A percentile compares a stretch with the other conserved stretches of the same genome.
Evolutionary conservation across 2,329 filamentous ascomycete genomes (phyloP).

Genomic region (Fusarium pininemorale): DNA sequence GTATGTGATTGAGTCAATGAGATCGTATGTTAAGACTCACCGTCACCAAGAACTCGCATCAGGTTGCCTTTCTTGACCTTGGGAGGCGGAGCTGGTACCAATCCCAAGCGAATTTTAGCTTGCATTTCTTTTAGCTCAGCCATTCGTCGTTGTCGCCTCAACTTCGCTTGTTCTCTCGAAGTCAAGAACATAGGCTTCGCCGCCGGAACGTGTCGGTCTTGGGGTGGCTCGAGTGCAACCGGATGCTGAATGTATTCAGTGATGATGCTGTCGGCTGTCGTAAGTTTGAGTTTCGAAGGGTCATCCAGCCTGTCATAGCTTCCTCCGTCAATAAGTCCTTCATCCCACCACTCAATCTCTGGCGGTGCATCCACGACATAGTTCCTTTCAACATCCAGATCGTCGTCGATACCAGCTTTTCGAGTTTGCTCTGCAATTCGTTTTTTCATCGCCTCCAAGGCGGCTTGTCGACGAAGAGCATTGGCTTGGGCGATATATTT

Average conservation of each 20-base stretch:
- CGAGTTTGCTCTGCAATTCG: conserved; percentile 87
- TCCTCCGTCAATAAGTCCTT: conserved; percentile 79
- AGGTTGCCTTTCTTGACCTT: conserved; percentile 98
- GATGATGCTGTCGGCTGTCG: conserved; percentile 83
- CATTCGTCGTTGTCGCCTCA: conserved; percentile 88
- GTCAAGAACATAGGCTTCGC: conserved; percentile 95
- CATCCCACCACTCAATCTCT: conserved; percentile 97
- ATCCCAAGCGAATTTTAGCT: conserved; percentile 90
- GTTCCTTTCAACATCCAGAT: conserved; percentile 86
- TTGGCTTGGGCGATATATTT: conserved; percentile 97
- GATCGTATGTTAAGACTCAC: conserved; percentile 53
- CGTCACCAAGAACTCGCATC: conserved; percentile 93
- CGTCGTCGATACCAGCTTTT: conserved; percentile 94
- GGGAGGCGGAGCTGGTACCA: conserved; percentile 88
- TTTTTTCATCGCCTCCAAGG: conserved; percentile 93
- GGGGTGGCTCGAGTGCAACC: conserved; percentile 87
- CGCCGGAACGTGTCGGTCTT: conserved; percentile 81
- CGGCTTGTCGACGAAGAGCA: conserved; percentile 85
- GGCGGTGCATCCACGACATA: conserved; percentile 87
- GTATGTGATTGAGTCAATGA: background rate
- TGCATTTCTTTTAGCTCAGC: conserved; percentile 95
- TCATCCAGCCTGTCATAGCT: conserved; percentile 78
- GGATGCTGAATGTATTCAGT: conserved; percentile 94
- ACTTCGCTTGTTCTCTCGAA: conserved; percentile 87
- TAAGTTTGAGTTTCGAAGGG: conserved; percentile 74